Base-by-base conservation (phyloP, 176 grass and related monocot genomes). In the Oryza meridionalis region DNA sequence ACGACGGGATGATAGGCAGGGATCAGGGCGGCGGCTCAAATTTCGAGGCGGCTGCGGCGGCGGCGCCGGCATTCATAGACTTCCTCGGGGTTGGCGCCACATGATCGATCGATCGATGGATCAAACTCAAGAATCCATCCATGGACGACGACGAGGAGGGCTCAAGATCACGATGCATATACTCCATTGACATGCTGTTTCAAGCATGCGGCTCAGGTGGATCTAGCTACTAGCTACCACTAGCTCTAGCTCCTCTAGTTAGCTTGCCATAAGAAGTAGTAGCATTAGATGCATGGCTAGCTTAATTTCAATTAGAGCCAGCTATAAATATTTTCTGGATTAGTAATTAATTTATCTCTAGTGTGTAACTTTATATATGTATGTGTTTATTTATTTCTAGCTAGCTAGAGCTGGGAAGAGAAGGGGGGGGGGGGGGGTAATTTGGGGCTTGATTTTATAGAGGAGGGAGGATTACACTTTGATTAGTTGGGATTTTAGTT, bases 61-160 rank as follows among this genome's bases (percentile, higher is more conserved):
- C 46, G 77, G 68, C 90, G 61, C 92, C 92, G 3, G 33, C 92
- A 38, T 98, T 93, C 87, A 98, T 98, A 51, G 92, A 98, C 88
- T 98, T 98, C 81, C 95, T 98, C 64, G 95, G 95, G 19, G 95
- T 98, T 44, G 95, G 95, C 63, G 88, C 88, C 31, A 93, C 92
- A 91, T 93, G 92, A 94, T 38, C 27, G 27, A 29, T 29, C 42
- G 59, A 37, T 38, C 42, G 59, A 37, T 38, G 27, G 59, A 75
- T 50, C 45, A 6, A 5, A 68, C 37, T 14, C 67, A 12, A 9
- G 74, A 31, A 31, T 55, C 75, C 53, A 77, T 79, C 22, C 61
- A 77, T 62, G 33, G 32, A 38, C 15, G 6, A 58, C 37, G 6
- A 55, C 38, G 38, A 40, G 14, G 15, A 58, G 29, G 29, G 29